Evolutionary conservation across 257 asterid species (phyloP), one percentile per base, ranked within the genome.

Genomic region (Eucommia ulmoides): DNA sequence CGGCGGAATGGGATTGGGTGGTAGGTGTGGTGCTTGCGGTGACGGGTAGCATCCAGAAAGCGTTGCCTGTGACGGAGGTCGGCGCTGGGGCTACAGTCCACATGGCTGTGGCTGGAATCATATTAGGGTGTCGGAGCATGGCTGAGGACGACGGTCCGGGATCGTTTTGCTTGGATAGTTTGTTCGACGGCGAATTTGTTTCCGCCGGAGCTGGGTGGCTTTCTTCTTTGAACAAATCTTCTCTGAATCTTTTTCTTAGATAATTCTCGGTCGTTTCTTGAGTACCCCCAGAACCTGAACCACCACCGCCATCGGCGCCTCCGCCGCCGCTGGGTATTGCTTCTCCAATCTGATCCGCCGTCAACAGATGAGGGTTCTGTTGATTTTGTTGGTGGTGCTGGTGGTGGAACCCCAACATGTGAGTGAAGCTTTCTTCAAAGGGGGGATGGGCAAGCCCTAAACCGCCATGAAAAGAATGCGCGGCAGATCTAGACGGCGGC

Each of bases 11-110:
- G 1, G 52, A 19, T 25, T 56, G 67, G 38, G 7, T 29, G 0
- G 56, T 50, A 33, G 49, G 22, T 44, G 49, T 19, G 51, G 52
- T 49, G n/a, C 38, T 42, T 1, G 74, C 52, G 6, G 75, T 60
- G 45, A 74, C 72, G 1, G 94, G 94, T 7, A 83, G 76, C 94
- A 80, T 77, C 94, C 94, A 80, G 62, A 77, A 68, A 7, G 87
- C 65, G 65, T 62, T 74, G 20, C 74, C 63, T 0, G 51, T 73
- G 12, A 69, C 2, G 20, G 52, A 60, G 1, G 63, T 55, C 49
- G 38, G 38, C 12, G 38, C 12, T 12, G 7, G 38, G 7, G 38
- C 38, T 12, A 29, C 8, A 7, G 38, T 12, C 38, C 38, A 29
- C 38, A 29, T 29, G 38, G 38, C 38, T 29, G 38, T 12, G 38